A percentile compares a stretch with the other conserved stretches of the same genome.
Conservation (phyloP, 140 eudicot genomes). For the Stevia rebaudiana region DNA sequence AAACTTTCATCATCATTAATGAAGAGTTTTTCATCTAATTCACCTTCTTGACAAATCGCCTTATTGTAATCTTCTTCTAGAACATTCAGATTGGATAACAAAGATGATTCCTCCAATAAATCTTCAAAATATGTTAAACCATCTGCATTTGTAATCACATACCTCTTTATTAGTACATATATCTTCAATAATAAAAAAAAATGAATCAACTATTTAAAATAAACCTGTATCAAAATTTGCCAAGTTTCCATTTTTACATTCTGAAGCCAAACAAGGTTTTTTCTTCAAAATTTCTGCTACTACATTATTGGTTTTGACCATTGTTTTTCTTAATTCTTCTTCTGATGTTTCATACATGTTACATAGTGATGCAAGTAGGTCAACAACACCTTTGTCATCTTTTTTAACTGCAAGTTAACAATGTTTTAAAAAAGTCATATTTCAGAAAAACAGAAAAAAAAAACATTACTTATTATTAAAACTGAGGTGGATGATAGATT, state of each 20-base stretch:
- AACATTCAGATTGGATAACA: conserved; percentile 44
- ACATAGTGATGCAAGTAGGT: conserved; percentile 84
- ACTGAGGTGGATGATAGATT: background rate
- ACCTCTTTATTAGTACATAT: background rate
- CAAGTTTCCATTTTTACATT: conserved; percentile 51
- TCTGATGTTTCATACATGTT: conserved; percentile 74
- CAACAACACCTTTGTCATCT: conserved; percentile 55
- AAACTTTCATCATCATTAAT: conserved; percentile 74
- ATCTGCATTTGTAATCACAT: conserved; percentile 43
- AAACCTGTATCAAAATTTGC: conserved; percentile 56
- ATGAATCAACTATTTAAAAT: background rate
- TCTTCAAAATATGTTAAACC: conserved; percentile 66
- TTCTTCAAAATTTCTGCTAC: conserved; percentile 56
- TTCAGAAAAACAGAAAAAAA: background rate
- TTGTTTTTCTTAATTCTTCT: conserved; percentile 60
- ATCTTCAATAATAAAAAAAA: background rate
- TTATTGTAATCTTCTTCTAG: conserved; percentile 74
- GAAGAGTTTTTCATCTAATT: conserved; percentile 79
- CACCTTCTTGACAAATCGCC: conserved; percentile 49
- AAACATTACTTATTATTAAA: background rate
- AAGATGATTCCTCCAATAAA: conserved; percentile 56
- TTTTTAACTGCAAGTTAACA: conserved; percentile 45
- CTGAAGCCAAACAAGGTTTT: conserved; percentile 59
- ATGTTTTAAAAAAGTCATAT: conserved; percentile 3
- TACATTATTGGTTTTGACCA: conserved; percentile 60